Evolutionary conservation across 2,329 filamentous ascomycete species (phyloP), one percentile per base, ranked within the genome.

Genomic region (Pseudogymnoascus sp.): DNA sequence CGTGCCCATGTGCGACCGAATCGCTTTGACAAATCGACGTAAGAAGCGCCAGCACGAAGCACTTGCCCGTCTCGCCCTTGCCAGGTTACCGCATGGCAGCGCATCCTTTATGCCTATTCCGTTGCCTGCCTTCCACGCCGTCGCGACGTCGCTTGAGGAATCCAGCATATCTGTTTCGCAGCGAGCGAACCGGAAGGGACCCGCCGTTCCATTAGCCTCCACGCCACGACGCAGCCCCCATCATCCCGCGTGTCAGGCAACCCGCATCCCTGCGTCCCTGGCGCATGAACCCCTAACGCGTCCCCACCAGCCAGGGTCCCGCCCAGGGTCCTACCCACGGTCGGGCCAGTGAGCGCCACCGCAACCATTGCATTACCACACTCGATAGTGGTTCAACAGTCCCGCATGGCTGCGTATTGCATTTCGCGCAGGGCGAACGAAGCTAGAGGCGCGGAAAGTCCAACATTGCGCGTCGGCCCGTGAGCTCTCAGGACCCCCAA

Each of bases 191-290:
- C 46, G 46, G 46, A 53, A 53, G 25, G 46, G 8, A 53, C 46
- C 46, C 46, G 46, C 46, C 46, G 25, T 53, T 53, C 46, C 46
- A 53, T 53, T 53, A 53, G 46, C 46, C 46, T 31, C 46, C 3
- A 53, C 14, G n/a, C 46, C 46, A 53, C 46, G n/a, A 31, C 25
- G 14, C 10, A 16, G 46, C 11, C 46, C 25, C 46, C 46, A 18
- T 31, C 25, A 11, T 2, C 14, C 25, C n/a, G 46, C 46, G n/a
- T 56, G 28, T 56, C 23, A 34, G 8, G 10, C 46, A 25, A 34
- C 28, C 46, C 46, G 25, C n/a, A 56, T 18, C 46, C 46, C 28
- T 56, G 46, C 10, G 44, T n/a, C 14, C 12, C 12, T 2, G 14
- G 1, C 21, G 46, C 46, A 31, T 56, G 46, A 56, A 56, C 46